These are phyloP conservation scores for Oenanthe javanica DNA, from an alignment of 140 eudicot genomes.

Conservation along the genomic window DNA sequence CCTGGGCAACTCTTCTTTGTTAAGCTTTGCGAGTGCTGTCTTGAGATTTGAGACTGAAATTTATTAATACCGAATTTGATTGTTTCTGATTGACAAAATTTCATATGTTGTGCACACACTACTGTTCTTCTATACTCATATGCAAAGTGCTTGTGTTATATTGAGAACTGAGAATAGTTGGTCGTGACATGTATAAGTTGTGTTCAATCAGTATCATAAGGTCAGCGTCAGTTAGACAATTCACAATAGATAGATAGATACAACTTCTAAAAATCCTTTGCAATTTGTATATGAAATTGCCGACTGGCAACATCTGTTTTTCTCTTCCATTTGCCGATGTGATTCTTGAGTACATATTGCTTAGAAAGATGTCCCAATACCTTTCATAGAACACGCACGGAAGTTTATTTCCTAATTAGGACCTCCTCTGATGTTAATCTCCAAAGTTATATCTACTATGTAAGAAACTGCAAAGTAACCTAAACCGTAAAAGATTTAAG, in stretches of 20 bases:
- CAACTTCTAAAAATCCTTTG: no score
- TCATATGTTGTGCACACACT: background rate
- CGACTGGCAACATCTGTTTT: background rate
- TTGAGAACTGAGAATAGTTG: background rate
- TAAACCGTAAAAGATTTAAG: background rate
- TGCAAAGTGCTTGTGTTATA: background rate
- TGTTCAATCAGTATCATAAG: background rate
- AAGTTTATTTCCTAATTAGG: background rate
- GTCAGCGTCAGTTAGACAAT: background rate
- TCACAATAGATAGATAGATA: background rate
- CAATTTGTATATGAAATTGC: no score
- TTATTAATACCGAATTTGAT: background rate
- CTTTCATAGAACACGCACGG: background rate
- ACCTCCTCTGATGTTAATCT: background rate
- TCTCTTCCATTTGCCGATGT: background rate
- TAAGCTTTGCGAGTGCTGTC: background rate
- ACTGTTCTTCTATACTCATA: background rate
- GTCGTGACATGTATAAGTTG: background rate
- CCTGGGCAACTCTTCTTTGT: background rate
- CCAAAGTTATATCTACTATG: background rate
- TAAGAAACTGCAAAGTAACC: background rate
- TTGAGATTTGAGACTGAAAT: background rate
- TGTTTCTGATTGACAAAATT: background rate
- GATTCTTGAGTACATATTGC: background rate
- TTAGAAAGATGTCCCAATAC: background rate